phyloP scores from a whole-genome alignment of 306 rosid genomes.

The Castanopsis chinensis region DNA sequence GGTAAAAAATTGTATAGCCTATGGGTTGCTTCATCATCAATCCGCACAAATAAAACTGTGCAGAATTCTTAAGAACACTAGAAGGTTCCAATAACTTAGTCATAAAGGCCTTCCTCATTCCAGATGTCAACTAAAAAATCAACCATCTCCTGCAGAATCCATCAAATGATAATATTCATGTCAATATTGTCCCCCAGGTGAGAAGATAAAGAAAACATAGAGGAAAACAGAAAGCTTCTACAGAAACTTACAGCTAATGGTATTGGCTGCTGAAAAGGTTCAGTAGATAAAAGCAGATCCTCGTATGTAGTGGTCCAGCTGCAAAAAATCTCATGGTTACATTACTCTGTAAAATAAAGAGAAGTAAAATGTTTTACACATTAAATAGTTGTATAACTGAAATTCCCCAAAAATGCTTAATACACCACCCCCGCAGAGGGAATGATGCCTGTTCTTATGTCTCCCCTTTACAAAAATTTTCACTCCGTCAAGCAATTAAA shows the following conservation, averaged over 20 bases:
- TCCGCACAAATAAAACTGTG: constrained; percentile 37
- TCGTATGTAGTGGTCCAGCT: constrained; percentile 54
- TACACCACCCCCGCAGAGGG: too few relatives aligned
- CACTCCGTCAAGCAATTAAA: neutral
- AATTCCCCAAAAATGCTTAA: neutral
- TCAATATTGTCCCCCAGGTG: neutral
- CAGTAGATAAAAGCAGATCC: constrained; percentile 43
- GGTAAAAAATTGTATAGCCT: constrained; percentile 23
- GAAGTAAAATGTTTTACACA: neutral
- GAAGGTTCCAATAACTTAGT: constrained; percentile 37
- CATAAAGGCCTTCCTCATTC: constrained; percentile 66
- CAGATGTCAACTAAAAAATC: constrained; percentile 62
- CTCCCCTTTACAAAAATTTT: neutral
- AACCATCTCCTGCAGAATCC: constrained; percentile 68
- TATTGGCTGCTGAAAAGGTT: constrained; percentile 47
- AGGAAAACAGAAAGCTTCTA: neutral
- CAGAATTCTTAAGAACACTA: constrained; percentile 24
- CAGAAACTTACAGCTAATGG: constrained; percentile 43
- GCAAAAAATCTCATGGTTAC: constrained; percentile 14
- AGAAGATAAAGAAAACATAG: neutral
- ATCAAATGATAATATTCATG: constrained; percentile 1
- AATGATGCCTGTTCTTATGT: neutral
- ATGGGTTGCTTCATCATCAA: constrained; percentile 26
- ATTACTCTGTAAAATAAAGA: too few relatives aligned
- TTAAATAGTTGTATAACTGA: neutral